Evolutionary conservation across 1,284 basidiomycete genomes (phyloP).

Genomic region (Ganoderma meredithae): DNA sequence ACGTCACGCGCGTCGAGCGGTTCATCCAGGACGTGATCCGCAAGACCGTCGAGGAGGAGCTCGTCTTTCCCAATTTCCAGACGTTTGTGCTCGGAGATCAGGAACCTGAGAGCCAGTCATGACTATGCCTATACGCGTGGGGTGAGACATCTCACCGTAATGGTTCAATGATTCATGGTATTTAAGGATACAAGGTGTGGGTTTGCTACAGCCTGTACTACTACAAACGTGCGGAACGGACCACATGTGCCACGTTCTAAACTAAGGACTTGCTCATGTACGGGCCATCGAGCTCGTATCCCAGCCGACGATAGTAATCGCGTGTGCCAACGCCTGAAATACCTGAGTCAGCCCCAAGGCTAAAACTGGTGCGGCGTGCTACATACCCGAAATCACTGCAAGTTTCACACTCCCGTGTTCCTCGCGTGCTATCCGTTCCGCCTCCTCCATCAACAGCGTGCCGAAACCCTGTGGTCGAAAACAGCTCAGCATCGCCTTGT

Average conservation of each 20-base stretch:
- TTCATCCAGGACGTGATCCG: constrained; percentile 96
- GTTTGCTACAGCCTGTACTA: constrained; percentile 25
- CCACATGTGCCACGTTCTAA: constrained; percentile 31
- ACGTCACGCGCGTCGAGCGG: constrained; percentile 95
- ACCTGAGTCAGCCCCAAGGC: constrained; percentile 13
- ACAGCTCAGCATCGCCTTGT: constrained; percentile 8
- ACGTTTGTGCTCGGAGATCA: constrained; percentile 71
- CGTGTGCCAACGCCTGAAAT: constrained; percentile 86
- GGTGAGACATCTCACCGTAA: neutral
- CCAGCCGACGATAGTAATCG: constrained; percentile 93
- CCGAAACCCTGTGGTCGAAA: constrained; percentile 83
- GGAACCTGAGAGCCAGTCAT: constrained; percentile 17
- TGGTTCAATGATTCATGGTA: neutral
- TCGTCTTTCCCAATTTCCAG: constrained; percentile 95
- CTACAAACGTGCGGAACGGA: constrained; percentile 39
- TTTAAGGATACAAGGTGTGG: constrained; percentile 5
- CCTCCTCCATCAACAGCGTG: constrained; percentile 98
- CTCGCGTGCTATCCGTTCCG: constrained; percentile 96
- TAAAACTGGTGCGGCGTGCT: constrained; percentile 12
- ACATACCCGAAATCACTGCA: constrained; percentile 92
- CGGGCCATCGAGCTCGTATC: constrained; percentile 94
- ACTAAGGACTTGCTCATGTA: constrained; percentile 91
- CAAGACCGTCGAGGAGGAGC: constrained; percentile 92
- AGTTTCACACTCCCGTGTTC: constrained; percentile 96
- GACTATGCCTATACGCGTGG: neutral